Conservation (phyloP, 768 basidiomycete genomes). For the Dacryopinax spathularia region DNA sequence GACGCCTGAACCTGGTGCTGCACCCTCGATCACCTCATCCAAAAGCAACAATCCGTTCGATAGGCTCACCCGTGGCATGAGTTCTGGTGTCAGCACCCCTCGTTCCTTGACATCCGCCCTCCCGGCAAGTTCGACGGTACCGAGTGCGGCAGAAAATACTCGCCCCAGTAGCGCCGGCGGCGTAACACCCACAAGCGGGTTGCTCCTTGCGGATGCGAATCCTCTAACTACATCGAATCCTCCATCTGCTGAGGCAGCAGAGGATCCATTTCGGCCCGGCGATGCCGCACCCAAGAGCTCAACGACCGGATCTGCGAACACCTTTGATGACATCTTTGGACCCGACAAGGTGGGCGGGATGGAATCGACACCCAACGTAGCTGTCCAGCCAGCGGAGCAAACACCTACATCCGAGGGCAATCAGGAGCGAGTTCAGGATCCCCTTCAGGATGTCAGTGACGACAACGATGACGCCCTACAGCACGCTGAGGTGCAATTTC, state of each 20-base stretch:
- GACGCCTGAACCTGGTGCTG: constrained; percentile 49
- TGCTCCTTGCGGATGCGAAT: constrained; percentile 10
- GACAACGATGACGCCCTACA: not conserved
- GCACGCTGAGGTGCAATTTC: constrained; percentile 5
- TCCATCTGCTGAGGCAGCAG: constrained; percentile 11
- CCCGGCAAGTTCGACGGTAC: constrained; percentile 27
- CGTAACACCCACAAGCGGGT: constrained; percentile 22
- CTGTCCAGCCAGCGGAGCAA: not conserved
- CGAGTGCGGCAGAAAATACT: too few species aligned
- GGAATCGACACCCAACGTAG: not conserved
- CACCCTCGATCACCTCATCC: constrained; percentile 31
- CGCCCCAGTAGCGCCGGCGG: too few species aligned
- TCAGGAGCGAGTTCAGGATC: not conserved
- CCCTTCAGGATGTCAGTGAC: not conserved
- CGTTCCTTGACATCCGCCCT: constrained; percentile 50
- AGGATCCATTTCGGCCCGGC: constrained; percentile 44
- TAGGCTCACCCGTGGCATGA: constrained; percentile 35
- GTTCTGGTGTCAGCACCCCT: constrained; percentile 26
- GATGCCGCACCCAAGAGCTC: constrained; percentile 2
- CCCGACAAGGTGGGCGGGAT: not conserved
- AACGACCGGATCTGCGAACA: not conserved
- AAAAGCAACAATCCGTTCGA: constrained; percentile 94
- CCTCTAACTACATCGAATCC: too few species aligned
- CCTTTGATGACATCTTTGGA: not conserved
- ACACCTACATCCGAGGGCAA: not conserved